These are phyloP conservation scores for Corymbia calophylla DNA, from an alignment of 441 rosid species.

Conservation along the genomic window DNA sequence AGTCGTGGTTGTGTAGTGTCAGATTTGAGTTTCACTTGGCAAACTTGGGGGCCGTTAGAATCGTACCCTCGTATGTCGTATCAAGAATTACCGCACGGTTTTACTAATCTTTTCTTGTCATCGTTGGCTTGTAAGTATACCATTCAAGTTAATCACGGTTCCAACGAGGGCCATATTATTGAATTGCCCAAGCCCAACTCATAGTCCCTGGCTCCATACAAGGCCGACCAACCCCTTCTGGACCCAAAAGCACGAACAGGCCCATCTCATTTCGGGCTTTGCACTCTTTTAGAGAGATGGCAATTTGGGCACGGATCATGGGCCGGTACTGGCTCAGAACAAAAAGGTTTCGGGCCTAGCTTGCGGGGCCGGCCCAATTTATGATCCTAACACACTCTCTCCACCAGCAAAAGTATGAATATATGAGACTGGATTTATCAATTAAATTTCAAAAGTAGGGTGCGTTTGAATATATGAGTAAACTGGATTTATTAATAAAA, in stretches of 20 bases:
- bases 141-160: not conserved
- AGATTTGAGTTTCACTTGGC: not conserved
- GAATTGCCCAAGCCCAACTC: not conserved
- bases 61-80: no score
- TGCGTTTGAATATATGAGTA: no score
- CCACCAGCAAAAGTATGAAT: no score
- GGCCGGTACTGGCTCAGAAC: accelerated
- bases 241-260: not conserved
- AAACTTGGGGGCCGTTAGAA: no score
- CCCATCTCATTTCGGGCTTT: not conserved
- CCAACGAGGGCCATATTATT: not conserved
- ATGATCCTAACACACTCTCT: not conserved
- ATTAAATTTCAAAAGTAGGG: no score
- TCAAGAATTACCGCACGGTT: no score
- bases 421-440: no score
- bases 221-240: not conserved
- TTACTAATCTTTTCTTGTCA: no score
- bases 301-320: not conserved
- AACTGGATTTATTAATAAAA: no score
- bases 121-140: not conserved
- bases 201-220: not conserved
- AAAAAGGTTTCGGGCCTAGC: not conserved
- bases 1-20: accelerated
- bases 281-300: not conserved
- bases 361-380: not conserved